Evolutionary conservation across 1,139 yeast genomes (phyloP), one percentile per base, ranked within the genome.

Genomic region (Taphrina populina): DNA sequence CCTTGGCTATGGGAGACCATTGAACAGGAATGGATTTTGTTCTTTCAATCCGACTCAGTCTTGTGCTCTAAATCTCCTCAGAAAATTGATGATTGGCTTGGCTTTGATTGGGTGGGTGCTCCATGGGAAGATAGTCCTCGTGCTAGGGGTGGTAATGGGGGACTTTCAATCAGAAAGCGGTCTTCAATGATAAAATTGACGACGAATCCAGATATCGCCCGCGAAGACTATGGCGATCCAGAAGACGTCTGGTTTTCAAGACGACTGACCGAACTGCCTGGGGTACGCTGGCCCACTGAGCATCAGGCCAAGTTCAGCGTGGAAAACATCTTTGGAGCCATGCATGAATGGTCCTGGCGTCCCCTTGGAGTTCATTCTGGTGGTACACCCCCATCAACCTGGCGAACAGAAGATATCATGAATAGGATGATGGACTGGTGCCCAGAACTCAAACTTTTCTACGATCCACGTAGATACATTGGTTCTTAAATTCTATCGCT

Each of bases 271-370:
- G 39, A 32, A 7, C 30, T 37, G 23, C 46, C 54, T 8, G 54
- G 21, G 30, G 39, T 37, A 23, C 19, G 29, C n/a, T 49, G 54
- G 54, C 54, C 54, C 2, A 39, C 34, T 6, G 37, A 37, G 32
- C 54, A 49, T 32, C 54, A 49, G 24, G 54, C 46, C n/a, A 30
- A 41, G 20, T 49, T 49, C 24, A 37, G 46, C n/a, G 54, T 49
- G 13, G 54, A 49, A 20, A 49, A 49, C 32, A 37, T 21, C 40
- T 49, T 40, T 33, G 46, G 44, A 8, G 35, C 46, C 39, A 49
- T 49, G 54, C 7, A 27, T 4, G 54, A 49, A 23, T 49, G 54
- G 54, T 29, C 54, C 1, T 49, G 54, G 54, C 34, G 44, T 4
- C 54, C 54, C 2, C 39, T 49, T 4, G 54, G 54, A 15, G 39